Conservation (phyloP, 257 asterid species). For the Primulina eburnea region DNA sequence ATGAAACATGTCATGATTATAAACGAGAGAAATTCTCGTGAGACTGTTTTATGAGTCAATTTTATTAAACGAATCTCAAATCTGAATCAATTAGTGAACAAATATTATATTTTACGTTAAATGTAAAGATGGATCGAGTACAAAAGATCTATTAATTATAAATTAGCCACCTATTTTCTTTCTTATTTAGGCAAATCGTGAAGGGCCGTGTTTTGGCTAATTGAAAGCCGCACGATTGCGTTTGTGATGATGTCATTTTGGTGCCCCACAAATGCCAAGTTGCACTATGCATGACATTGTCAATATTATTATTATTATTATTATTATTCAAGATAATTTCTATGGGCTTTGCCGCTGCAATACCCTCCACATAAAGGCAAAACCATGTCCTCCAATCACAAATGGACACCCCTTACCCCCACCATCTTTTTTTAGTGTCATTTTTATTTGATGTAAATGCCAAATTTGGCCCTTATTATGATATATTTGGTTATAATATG, state of each 20-base stretch:
- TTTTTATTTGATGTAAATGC: neutral
- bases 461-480: too few species aligned
- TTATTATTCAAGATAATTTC: neutral
- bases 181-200: too few species aligned
- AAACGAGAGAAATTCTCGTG: too few species aligned
- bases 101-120: too few species aligned
- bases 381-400: conserved; percentile 29
- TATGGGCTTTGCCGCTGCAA: conserved; percentile 21
- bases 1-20: too few species aligned
- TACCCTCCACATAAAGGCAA: neutral
- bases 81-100: too few species aligned
- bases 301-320: too few species aligned
- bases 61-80: too few species aligned
- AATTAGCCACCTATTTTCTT: neutral
- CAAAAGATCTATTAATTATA: too few species aligned
- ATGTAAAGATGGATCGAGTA: too few species aligned
- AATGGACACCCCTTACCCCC: conserved; percentile 1
- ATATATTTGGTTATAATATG: too few species aligned
- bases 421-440: neutral
- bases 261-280: neutral
- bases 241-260: neutral
- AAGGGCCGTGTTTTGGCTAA: neutral
- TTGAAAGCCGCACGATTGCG: neutral
- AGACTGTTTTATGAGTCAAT: too few species aligned
- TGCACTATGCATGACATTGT: neutral